phyloP scores from a whole-genome alignment of 305 asterid genomes.

The Caryopteris hybrid region DNA sequence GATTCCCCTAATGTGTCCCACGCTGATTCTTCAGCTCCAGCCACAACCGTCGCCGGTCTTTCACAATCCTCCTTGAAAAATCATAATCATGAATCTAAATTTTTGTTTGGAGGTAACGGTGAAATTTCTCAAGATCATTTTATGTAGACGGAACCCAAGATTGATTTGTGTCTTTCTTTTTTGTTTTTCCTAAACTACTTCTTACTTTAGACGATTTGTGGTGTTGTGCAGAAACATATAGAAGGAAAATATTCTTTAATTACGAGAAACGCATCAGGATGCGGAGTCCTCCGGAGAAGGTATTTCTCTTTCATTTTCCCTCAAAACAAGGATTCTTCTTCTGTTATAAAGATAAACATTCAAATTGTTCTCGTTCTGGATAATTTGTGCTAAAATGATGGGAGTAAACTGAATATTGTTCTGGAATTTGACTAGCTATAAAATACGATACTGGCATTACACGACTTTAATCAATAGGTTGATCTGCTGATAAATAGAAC shows the following conservation, averaged over 20 bases:
- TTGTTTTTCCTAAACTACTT: not conserved
- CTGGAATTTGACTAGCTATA: not conserved
- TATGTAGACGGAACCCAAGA: not conserved
- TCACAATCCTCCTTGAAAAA: conserved; percentile 8
- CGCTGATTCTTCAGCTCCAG: conserved; percentile 35
- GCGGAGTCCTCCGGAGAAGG: conserved; percentile 99
- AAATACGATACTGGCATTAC: conserved; percentile 3
- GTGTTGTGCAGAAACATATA: conserved; percentile 53
- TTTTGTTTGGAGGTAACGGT: conserved; percentile 60
- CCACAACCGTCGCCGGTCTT: conserved; percentile 19
- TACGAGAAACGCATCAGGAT: conserved; percentile 88
- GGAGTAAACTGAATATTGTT: not conserved
- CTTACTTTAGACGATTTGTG: not conserved
- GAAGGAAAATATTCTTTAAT: conserved; percentile 77
- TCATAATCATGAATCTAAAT: conserved; percentile 30
- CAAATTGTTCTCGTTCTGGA: not conserved
- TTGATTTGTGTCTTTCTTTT: not conserved
- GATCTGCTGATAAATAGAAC: conserved; percentile 3
- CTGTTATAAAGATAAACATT: not conserved
- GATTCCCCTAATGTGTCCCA: conserved; percentile 32
- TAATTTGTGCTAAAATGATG: conserved; percentile 10
- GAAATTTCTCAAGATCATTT: not conserved
- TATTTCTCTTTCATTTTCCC: conserved; percentile 15
- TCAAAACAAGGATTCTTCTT: not conserved
- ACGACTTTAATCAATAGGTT: not conserved